phyloP scores from a whole-genome alignment of 495 filamentous ascomycete genomes.

The Neurospora tetrasperma region DNA sequence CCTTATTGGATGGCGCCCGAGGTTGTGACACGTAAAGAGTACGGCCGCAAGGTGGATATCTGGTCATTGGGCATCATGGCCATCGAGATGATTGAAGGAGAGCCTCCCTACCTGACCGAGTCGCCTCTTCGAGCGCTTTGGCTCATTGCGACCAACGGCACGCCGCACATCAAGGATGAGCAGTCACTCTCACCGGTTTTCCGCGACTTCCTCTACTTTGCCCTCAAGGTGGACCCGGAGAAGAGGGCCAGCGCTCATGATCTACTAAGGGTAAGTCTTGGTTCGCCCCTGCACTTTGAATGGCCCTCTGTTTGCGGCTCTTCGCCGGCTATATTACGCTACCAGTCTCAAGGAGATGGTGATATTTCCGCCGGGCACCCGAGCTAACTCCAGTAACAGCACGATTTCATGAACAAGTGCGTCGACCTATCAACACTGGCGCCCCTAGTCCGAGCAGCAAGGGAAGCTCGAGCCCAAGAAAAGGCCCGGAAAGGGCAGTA shows the following conservation, averaged over 20 bases:
- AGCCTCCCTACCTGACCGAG: constrained; percentile 93
- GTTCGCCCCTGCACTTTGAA: not conserved
- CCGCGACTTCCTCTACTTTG: constrained; percentile 80
- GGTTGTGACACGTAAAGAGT: constrained; percentile 94
- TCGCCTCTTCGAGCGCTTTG: constrained; percentile 88
- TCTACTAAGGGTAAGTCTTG: constrained; percentile 62
- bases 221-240: constrained; percentile 91
- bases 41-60: constrained; percentile 96
- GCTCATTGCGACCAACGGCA: constrained; percentile 94
- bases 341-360: not conserved
- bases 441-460: constrained; percentile 78
- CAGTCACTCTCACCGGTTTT: constrained; percentile 70
- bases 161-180: constrained; percentile 90
- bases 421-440: constrained; percentile 51
- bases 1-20: constrained; percentile 99
- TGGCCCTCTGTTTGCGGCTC: not conserved
- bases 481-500: constrained; percentile 55
- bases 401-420: constrained; percentile 85
- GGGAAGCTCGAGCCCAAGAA: constrained; percentile 74
- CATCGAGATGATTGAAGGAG: constrained; percentile 99
- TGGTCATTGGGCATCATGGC: constrained; percentile 99
- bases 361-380: not conserved
- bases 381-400: constrained; percentile 40
- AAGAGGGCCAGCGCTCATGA: constrained; percentile 92
- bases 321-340: constrained; percentile 18